These are phyloP conservation scores for Xylaria cubensis DNA, from an alignment of 495 filamentous ascomycete genomes.

Conservation along the genomic window DNA sequence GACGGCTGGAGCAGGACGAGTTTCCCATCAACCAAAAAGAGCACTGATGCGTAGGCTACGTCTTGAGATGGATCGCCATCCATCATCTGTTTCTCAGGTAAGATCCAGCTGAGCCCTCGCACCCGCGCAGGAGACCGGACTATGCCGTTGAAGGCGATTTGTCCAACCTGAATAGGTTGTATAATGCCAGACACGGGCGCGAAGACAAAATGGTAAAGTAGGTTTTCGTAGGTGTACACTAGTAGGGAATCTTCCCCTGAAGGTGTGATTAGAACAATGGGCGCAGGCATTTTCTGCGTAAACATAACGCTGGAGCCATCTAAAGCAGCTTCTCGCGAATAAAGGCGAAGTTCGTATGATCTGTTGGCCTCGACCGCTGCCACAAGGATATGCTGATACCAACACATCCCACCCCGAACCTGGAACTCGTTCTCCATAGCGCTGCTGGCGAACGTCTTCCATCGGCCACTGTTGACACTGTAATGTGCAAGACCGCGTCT, in stretches of 20 bases:
- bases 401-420: slow-evolving; percentile 96
- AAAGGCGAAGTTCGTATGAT: slow-evolving; percentile 87
- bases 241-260: slow-evolving; percentile 94
- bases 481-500: slow-evolving; percentile 92
- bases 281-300: slow-evolving; percentile 76
- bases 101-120: slow-evolving; percentile 91
- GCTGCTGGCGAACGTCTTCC: slow-evolving; percentile 90
- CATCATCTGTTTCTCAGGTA: slow-evolving; percentile 87
- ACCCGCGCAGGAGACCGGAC: slow-evolving; percentile 92
- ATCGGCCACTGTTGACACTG: slow-evolving; percentile 90
- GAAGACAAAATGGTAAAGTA: slow-evolving; percentile 93
- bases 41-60: slow-evolving; percentile 89
- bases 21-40: slow-evolving; percentile 96
- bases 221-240: slow-evolving; percentile 96
- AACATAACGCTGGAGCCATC: slow-evolving; percentile 74
- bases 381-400: slow-evolving; percentile 95
- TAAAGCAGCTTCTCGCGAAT: slow-evolving; percentile 85
- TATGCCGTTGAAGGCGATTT: slow-evolving; percentile 96
- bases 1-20: slow-evolving; percentile 91
- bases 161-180: slow-evolving; percentile 87
- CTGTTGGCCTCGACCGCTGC: slow-evolving; percentile 88
- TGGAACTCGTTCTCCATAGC: slow-evolving; percentile 86
- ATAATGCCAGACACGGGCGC: slow-evolving; percentile 69
- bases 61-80: slow-evolving; percentile 96
- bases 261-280: slow-evolving; percentile 83